Conservation (phyloP, 768 basidiomycete genomes). For the Tulasnella calospora region DNA sequence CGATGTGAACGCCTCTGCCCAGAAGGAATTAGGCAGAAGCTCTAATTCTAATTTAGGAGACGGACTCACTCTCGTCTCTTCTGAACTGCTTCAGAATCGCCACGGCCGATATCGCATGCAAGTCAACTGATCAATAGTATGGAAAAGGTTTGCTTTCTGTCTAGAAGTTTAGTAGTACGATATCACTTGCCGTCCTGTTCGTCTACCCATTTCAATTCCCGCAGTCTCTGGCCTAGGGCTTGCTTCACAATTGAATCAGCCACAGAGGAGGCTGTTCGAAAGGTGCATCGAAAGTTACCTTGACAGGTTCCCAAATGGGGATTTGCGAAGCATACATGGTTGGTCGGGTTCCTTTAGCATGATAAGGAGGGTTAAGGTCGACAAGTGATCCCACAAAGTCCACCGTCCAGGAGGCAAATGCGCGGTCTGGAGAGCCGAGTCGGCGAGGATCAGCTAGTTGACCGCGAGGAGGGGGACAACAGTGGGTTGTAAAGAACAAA, state of each 20-base stretch:
- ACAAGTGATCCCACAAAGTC: constrained; percentile 8
- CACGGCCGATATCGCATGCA: constrained; percentile 15
- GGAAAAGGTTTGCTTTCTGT: neutral
- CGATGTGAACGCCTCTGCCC: neutral
- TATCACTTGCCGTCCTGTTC: constrained; percentile 16
- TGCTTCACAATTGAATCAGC: constrained; percentile 5
- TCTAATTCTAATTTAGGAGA: neutral
- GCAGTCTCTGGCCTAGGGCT: constrained; percentile 6
- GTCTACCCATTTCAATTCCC: neutral
- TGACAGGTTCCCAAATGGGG: constrained; percentile 6
- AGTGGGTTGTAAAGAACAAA: neutral
- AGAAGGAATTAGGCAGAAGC: neutral
- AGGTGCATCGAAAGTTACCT: constrained; percentile 13
- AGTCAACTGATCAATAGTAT: constrained; percentile 1
- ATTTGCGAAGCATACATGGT: neutral
- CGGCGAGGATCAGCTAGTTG: constrained; percentile 13
- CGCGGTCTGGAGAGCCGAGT: neutral
- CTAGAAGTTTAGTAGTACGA: neutral
- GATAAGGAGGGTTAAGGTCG: constrained; percentile 16
- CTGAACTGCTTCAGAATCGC: constrained; percentile 13
- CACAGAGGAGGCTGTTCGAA: neutral
- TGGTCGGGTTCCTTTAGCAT: neutral
- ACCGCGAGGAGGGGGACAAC: constrained; percentile 10
- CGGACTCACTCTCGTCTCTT: neutral
- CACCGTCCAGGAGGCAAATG: constrained; percentile 13